phyloP scores from a whole-genome alignment of 176 grass and related monocot species.

The Oryza glaberrima region DNA sequence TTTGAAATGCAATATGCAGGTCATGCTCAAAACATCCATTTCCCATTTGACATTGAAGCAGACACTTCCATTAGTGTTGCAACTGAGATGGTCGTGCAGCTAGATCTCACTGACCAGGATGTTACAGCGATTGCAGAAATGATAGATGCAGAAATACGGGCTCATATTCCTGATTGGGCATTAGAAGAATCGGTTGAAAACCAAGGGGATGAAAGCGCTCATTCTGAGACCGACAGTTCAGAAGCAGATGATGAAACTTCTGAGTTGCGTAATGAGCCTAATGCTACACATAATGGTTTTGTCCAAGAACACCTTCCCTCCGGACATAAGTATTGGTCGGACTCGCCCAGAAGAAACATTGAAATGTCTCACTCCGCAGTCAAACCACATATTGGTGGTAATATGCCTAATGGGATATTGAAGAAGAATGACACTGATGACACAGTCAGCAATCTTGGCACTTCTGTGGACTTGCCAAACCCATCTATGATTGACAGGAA shows the following conservation, averaged over 20 bases:
- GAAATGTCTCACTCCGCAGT: constrained; percentile 22
- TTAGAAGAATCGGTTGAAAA: constrained; percentile 51
- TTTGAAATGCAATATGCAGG: constrained; percentile 45
- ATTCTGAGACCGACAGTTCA: constrained; percentile 52
- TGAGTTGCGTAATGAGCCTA: constrained; percentile 43
- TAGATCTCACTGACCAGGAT: constrained; percentile 81
- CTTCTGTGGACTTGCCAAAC: background rate
- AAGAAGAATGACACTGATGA: constrained; percentile 14
- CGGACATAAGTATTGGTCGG: constrained; percentile 67
- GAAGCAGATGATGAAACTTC: constrained; percentile 60
- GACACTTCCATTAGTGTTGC: constrained; percentile 84
- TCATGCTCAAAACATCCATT: constrained; percentile 79
- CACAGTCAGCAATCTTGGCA: background rate
- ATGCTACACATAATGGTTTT: constrained; percentile 34
- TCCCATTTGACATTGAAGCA: constrained; percentile 75
- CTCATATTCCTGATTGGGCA: constrained; percentile 65
- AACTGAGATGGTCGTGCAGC: constrained; percentile 77
- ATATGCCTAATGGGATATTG: constrained; percentile 30
- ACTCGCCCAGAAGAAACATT: constrained; percentile 56
- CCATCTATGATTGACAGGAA: background rate
- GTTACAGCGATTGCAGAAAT: constrained; percentile 71
- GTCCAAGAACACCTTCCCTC: constrained; percentile 71
- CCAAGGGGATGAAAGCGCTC: constrained; percentile 47
- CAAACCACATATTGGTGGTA: constrained; percentile 15
- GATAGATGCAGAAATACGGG: constrained; percentile 74